Conservation (phyloP, 768 basidiomycete species). For the Crucibulum laeve region DNA sequence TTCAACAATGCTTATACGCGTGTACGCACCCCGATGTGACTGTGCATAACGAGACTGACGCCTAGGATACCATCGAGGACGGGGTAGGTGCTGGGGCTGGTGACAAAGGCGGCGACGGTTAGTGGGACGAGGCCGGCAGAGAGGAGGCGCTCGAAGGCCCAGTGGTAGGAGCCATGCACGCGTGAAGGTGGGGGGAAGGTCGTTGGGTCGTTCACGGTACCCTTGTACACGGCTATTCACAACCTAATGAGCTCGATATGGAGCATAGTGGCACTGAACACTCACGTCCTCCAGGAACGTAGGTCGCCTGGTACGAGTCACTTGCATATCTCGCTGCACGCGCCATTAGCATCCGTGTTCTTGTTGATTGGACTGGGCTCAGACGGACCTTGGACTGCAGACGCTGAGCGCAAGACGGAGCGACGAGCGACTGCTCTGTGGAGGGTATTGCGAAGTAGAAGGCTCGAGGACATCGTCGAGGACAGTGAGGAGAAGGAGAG, state of each 20-base stretch:
- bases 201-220: conserved; percentile 94
- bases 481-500: conserved; percentile 11
- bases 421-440: conserved; percentile 40
- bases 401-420: conserved; percentile 29
- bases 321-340: conserved; percentile 35
- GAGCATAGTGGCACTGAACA: conserved; percentile 10
- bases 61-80: conserved; percentile 88
- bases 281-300: conserved; percentile 73
- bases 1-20: neutral
- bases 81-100: conserved; percentile 72
- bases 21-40: conserved; percentile 83
- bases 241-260: neutral
- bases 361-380: neutral
- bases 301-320: conserved; percentile 22
- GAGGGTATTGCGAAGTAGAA: conserved; percentile 45
- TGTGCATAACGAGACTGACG: conserved; percentile 86
- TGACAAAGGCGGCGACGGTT: conserved; percentile 82
- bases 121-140: conserved; percentile 86
- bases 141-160: conserved; percentile 91
- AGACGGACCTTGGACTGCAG: conserved; percentile 37
- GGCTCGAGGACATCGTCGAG: conserved; percentile 43
- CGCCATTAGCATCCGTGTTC: conserved; percentile 9
- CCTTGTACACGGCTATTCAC: conserved; percentile 74
- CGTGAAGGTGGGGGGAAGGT: conserved; percentile 80
- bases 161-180: conserved; percentile 85